A percentile compares a stretch with the other conserved stretches of the same genome.
Evolutionary conservation across 2,329 filamentous ascomycete genomes (phyloP).

Genomic region (Fusarium sp.): DNA sequence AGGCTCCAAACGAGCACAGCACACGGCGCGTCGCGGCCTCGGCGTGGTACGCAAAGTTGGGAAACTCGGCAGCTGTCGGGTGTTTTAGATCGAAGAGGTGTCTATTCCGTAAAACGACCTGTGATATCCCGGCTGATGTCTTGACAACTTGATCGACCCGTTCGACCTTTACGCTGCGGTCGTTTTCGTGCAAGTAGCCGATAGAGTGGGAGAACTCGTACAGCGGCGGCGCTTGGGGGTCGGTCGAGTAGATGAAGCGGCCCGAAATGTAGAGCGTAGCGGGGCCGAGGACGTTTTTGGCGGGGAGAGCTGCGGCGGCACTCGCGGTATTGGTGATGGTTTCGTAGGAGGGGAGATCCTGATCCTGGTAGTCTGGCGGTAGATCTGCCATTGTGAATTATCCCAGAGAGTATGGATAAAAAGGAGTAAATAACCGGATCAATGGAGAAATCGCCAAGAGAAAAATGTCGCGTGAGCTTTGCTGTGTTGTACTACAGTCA

Average conservation of each 20-base stretch:
- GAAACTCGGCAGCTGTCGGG: constrained; percentile 41
- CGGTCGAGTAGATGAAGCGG: constrained; percentile 50
- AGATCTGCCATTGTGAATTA: constrained; percentile 25
- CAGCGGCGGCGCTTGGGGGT: constrained; percentile 45
- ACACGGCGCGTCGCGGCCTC: constrained; percentile 47
- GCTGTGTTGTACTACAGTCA: background rate
- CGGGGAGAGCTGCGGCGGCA: constrained; percentile 13
- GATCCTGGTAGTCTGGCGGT: constrained; percentile 16
- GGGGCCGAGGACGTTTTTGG: constrained; percentile 41
- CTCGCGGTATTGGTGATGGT: constrained; percentile 14
- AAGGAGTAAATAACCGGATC: background rate
- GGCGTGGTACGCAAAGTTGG: constrained; percentile 49
- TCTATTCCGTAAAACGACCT: constrained; percentile 44
- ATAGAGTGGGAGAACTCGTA: constrained; percentile 53
- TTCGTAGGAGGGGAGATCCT: constrained; percentile 41
- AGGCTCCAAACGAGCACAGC: constrained; percentile 47
- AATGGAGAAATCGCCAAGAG: background rate
- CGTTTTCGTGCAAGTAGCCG: constrained; percentile 47
- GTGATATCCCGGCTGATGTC: constrained; percentile 37
- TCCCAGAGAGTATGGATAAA: background rate
- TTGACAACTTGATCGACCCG: constrained; percentile 48
- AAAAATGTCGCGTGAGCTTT: constrained; percentile 23
- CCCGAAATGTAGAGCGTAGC: constrained; percentile 49
- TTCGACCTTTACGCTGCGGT: constrained; percentile 47
- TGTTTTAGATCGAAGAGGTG: constrained; percentile 53